Base-by-base conservation (phyloP, 192 early-diverging fungal species). In the Umbelopsis sp. region DNA sequence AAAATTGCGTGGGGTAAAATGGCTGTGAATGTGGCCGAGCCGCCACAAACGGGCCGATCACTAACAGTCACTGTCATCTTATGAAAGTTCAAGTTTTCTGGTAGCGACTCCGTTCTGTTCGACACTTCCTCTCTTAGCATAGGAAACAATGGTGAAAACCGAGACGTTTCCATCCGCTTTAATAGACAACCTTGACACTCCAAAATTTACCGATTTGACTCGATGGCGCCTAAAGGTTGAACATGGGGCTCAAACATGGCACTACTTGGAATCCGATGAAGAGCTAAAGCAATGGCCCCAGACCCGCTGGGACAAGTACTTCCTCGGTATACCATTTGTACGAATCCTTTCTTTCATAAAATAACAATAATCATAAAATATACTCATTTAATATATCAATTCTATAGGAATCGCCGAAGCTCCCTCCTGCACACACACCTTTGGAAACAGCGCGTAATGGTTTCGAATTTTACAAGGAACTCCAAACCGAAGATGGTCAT, bases 401-500 rank as follows among this genome's bases (percentile, higher is more conserved):
- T 21, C 26, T 26, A 69, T 79, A 85, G 83, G 71, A 91, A 78
- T 73, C 77, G 36, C 83, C 87, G 21, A 79, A 79, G 43, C 81
- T 88, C 21, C 81, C 85, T 1, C 80, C 72, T 29, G 84, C 96
- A 7, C 82, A 71, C 45, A 95, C 91, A 10, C 88, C 95, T 0
- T 71, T 91, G 31, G 91, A 95, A 66, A 81, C 91, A 24, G 96
- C 96, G n/a, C 86, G 88, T 24, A 97, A 95, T 76, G 95, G 95
- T n/a, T 92, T 93, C 78, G 86, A 88, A 74, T 99, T 98, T 82
- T 95, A 90, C 75, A 84, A 88, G 69, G 81, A 83, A 22, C 85
- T 97, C 31, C 97, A 99, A 77, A 95, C 93, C 7, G 86, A 87
- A 38, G 95, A 96, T 34, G 97, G 97, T 7, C 96, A 97, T 84